Conservation (phyloP, 257 asterid genomes). For the Salvia hispanica region DNA sequence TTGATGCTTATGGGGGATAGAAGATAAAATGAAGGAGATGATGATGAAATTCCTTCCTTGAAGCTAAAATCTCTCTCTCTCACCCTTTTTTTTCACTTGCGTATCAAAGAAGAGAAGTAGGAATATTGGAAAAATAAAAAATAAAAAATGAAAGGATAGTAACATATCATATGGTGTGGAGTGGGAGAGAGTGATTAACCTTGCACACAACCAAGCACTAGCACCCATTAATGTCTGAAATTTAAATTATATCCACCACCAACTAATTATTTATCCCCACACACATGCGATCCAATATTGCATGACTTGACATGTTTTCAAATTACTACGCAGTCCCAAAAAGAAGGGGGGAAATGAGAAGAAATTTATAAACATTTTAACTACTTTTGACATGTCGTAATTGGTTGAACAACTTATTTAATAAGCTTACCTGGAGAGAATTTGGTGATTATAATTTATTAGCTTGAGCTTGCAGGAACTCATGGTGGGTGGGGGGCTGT, state of each 20-base stretch:
- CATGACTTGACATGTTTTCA: slow-evolving; percentile 23
- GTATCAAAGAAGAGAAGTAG: slow-evolving; percentile 33
- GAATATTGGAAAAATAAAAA: neutral
- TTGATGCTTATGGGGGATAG: neutral
- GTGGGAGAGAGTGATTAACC: slow-evolving; percentile 5
- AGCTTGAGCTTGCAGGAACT: slow-evolving; percentile 25
- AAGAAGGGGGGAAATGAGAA: neutral
- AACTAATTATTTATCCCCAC: slow-evolving; percentile 36
- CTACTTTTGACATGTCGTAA: slow-evolving; percentile 24
- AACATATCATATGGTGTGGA: neutral
- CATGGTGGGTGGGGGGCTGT: neutral
- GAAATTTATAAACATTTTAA: slow-evolving; percentile 5
- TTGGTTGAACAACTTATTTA: slow-evolving; percentile 30
- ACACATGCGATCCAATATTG: slow-evolving; percentile 44
- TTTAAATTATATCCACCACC: slow-evolving; percentile 31
- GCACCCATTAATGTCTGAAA: slow-evolving; percentile 35
- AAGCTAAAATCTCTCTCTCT: slow-evolving; percentile 3
- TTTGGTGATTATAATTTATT: slow-evolving; percentile 16
- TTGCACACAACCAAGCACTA: slow-evolving; percentile 25
- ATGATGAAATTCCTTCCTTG: slow-evolving; percentile 14
- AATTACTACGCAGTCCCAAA: slow-evolving; percentile 5
- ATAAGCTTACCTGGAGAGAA: slow-evolving; percentile 20
- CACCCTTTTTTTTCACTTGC: slow-evolving; percentile 10
- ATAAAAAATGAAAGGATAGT: neutral
- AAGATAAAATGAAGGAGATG: neutral